Percentiles rank a stretch among this genome's conserved stretches.
These are phyloP conservation scores for Syzygium syzygioides DNA, from an alignment of 441 rosid genomes.

Conservation along the genomic window DNA sequence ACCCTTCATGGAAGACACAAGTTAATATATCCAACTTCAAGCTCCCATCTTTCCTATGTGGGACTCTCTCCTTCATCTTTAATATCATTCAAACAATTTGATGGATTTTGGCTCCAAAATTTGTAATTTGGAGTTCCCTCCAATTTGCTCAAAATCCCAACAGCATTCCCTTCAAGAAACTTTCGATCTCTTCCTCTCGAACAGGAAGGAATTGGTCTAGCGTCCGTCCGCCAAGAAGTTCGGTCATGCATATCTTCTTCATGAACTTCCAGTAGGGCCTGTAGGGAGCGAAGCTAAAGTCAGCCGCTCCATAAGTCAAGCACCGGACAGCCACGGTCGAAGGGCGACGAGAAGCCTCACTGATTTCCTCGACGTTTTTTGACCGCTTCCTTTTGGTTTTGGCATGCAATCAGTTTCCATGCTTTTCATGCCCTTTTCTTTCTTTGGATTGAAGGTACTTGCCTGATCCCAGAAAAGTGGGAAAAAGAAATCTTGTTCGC, in stretches of 20 bases:
- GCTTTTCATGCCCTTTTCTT: background rate
- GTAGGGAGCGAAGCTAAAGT: constrained; percentile 6
- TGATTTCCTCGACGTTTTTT: background rate
- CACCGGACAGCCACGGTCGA: background rate
- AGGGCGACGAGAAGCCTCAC: background rate
- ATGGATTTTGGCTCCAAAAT: too few species aligned
- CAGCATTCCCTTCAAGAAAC: constrained; percentile 9
- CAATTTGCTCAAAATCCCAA: too few species aligned
- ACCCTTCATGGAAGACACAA: too few species aligned
- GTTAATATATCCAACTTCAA: too few species aligned
- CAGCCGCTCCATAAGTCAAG: constrained; percentile 20
- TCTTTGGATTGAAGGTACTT: too few species aligned
- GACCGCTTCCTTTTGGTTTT: background rate
- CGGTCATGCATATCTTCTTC: constrained; percentile 34
- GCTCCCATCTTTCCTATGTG: too few species aligned
- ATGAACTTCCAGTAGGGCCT: constrained; percentile 39
- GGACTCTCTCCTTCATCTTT: too few species aligned
- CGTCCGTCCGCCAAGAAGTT: constrained; percentile 22
- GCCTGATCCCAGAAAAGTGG: background rate
- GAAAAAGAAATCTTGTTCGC: background rate
- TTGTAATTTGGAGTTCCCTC: too few species aligned
- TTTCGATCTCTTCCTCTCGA: constrained; percentile 24
- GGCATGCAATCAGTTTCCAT: background rate
- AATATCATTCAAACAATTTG: too few species aligned
- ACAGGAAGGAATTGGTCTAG: constrained; percentile 19